Evolutionary conservation across 2,329 filamentous ascomycete species (phyloP), one percentile per base, ranked within the genome.

Genomic region (Talaromyces sp.): DNA sequence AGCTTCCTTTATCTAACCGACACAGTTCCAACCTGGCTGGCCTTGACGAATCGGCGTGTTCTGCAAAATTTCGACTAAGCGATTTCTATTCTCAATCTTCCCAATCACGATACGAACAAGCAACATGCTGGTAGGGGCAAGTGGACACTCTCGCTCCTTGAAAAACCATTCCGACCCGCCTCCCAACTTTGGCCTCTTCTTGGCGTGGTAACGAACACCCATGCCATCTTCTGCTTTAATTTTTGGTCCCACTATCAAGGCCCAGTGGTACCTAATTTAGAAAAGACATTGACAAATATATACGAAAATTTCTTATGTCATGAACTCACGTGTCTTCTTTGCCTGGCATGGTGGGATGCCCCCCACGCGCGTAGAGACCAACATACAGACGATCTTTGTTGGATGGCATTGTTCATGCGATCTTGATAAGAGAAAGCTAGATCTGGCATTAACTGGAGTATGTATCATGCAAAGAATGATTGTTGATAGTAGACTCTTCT

Each of bases 321-420:
- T 41, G 31, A 37, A 67, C 69, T 67, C 60, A 72, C 72, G 66
- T 74, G 58, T 75, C 72, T 71, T 74, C 71, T 52, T 69, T 67
- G 11, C 63, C 70, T 47, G 70, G 68, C 72, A 74, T 72, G 1
- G 39, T 70, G 35, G 69, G 47, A 3, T 16, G 50, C 10, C 70
- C 72, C 56, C 69, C 70, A 33, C 72, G 70, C 14, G 66, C 69
- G 57, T 75, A 70, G 31, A 76, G 70, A n/a, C 62, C 71, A 62
- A 75, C 65, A 60, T 75, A 75, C 16, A 74, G 64, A n/a, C 73
- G 70, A 47, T 74, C 69, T 70, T 76, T 75, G 59, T 73, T 71
- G 2, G 70, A 71, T 31, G 69, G 66, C 65, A 67, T 66, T 27
- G 16, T 49, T 24, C 24, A 35, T 41, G 11, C 57, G 43, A 45